phyloP scores from a whole-genome alignment of 768 basidiomycete genomes.

The Mycena indigotica region DNA sequence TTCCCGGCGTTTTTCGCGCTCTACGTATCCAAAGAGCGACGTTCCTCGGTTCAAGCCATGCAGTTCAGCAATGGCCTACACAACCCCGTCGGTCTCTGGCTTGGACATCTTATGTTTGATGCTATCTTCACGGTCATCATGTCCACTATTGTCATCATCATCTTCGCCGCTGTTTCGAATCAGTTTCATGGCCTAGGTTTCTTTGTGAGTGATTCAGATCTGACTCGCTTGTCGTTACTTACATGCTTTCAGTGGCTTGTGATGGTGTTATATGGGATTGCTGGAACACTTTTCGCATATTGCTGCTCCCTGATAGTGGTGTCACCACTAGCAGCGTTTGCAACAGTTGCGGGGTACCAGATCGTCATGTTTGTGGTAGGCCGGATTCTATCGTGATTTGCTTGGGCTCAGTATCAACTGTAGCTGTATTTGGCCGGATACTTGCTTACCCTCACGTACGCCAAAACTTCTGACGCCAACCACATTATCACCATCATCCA shows the following conservation, averaged over 20 bases:
- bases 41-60: slow-evolving; percentile 78
- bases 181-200: slow-evolving; percentile 73
- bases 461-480: slow-evolving; percentile 55
- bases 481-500: slow-evolving; percentile 64
- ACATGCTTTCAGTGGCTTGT: slow-evolving; percentile 64
- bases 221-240: no score
- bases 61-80: slow-evolving; percentile 77
- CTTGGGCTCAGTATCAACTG: background rate
- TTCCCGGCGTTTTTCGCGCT: slow-evolving; percentile 83
- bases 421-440: slow-evolving; percentile 70
- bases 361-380: slow-evolving; percentile 71
- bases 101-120: slow-evolving; percentile 80
- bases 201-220: slow-evolving; percentile 41
- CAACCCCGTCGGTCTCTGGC: slow-evolving; percentile 71
- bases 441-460: slow-evolving; percentile 74
- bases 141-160: slow-evolving; percentile 62
- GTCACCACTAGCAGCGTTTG: slow-evolving; percentile 75
- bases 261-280: slow-evolving; percentile 69
- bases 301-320: slow-evolving; percentile 59
- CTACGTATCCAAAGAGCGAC: slow-evolving; percentile 74
- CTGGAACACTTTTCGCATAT: slow-evolving; percentile 70
- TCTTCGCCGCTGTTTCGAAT: slow-evolving; percentile 57
- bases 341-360: slow-evolving; percentile 71
- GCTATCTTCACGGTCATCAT: slow-evolving; percentile 58
- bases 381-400: slow-evolving; percentile 14